phyloP scores from a whole-genome alignment of 495 filamentous ascomycete genomes.

The Neurospora cerealis region DNA sequence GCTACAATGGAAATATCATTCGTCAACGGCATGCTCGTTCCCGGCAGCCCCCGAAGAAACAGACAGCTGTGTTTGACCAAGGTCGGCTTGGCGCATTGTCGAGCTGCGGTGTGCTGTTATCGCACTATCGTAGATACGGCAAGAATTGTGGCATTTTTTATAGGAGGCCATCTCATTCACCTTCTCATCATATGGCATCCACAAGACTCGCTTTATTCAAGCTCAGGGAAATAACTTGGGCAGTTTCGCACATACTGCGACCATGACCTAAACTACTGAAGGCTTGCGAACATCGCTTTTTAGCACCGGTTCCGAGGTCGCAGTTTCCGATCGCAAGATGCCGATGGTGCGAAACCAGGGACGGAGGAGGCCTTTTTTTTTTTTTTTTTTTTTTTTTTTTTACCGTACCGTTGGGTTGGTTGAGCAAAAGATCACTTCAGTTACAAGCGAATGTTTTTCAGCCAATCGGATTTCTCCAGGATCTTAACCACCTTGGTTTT shows the following conservation, averaged over 20 bases:
- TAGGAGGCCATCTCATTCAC: neutral
- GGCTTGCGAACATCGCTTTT: no score
- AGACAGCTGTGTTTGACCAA: neutral
- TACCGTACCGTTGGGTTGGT: neutral
- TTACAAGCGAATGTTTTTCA: no score
- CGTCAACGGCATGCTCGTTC: neutral
- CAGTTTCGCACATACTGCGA: no score
- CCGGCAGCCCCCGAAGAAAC: neutral
- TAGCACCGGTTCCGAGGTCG: neutral
- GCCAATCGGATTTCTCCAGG: no score
- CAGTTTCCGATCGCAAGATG: neutral
- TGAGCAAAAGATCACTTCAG: neutral
- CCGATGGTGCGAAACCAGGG: neutral
- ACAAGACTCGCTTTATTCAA: no score
- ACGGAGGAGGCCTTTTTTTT: neutral
- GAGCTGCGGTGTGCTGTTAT: neutral
- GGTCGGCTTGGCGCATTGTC: neutral
- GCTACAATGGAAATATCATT: neutral
- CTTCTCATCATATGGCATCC: neutral
- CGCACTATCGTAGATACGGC: neutral
- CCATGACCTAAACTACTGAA: no score
- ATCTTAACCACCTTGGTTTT: no score
- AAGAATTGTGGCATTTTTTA: rapidly evolving
- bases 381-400: neutral
- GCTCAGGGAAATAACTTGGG: no score